Conservation (phyloP, 139 green algal genomes). For the Chlamydomonas sphaeroides region DNA sequence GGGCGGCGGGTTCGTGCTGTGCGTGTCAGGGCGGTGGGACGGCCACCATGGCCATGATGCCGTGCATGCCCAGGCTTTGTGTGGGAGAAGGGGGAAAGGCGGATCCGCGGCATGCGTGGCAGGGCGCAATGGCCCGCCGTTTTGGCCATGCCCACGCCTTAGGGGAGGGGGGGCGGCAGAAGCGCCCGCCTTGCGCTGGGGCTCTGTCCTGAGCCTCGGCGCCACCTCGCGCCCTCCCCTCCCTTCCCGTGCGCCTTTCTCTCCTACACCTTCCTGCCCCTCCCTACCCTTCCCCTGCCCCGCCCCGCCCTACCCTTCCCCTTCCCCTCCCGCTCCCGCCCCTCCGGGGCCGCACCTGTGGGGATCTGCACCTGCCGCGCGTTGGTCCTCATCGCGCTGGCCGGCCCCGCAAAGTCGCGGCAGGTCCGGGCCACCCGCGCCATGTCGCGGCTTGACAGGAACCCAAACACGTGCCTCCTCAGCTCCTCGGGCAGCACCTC, state of each 20-base stretch:
- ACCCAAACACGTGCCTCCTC: conserved; percentile 33
- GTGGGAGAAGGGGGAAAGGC: neutral
- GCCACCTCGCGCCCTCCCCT: too few relatives aligned
- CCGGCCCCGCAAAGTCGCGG: conserved; percentile 43
- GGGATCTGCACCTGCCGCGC: conserved; percentile 43
- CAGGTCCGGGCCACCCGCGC: conserved; percentile 46
- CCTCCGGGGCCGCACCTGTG: neutral
- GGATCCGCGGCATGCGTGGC: too few relatives aligned
- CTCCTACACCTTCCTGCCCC: too few relatives aligned
- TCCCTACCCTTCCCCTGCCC: too few relatives aligned
- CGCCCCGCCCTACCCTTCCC: neutral
- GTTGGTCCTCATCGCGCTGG: conserved; percentile 17
- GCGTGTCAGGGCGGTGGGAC: too few relatives aligned
- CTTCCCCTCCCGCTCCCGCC: neutral
- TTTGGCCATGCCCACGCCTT: too few relatives aligned
- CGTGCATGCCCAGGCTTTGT: conserved; percentile 40
- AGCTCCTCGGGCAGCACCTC: conserved; percentile 34
- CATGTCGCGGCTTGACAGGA: conserved; percentile 34
- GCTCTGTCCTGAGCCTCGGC: too few relatives aligned
- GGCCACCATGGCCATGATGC: conserved; percentile 27
- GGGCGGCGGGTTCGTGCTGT: too few relatives aligned
- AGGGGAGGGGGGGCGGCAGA: too few relatives aligned
- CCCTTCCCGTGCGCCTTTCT: too few relatives aligned
- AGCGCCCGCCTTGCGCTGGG: too few relatives aligned
- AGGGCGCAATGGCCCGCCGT: too few relatives aligned